These are phyloP conservation scores for Strobilomyces echinocephalus DNA, from an alignment of 768 basidiomycete species.

Conservation along the genomic window DNA sequence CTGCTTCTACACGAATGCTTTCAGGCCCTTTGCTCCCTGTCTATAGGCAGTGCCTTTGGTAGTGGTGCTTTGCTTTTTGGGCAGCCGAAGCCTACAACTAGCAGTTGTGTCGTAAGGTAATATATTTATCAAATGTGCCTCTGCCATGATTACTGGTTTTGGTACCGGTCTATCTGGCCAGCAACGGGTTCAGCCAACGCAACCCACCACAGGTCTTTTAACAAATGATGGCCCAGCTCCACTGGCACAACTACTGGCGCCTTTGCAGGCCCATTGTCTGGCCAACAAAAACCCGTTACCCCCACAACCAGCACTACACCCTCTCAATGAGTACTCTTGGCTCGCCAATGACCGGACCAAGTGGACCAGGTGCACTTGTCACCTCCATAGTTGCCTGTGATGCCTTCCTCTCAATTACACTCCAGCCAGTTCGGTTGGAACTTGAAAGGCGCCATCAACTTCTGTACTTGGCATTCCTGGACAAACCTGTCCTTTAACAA, in stretches of 20 bases:
- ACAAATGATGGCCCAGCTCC: too few relatives aligned
- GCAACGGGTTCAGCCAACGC: conserved; percentile 22
- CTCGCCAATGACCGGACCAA: conserved; percentile 39
- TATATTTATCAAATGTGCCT: background rate
- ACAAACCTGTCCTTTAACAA: conserved; percentile 44
- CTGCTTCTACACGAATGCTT: conserved; percentile 32
- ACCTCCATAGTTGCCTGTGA: conserved; percentile 76
- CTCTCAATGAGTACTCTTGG: conserved; percentile 45
- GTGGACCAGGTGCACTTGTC: conserved; percentile 57
- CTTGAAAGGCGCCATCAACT: conserved; percentile 45
- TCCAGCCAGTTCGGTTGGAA: conserved; percentile 61
- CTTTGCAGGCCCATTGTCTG: conserved; percentile 47
- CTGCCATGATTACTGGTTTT: conserved; percentile 25
- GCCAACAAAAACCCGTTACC: conserved; percentile 44
- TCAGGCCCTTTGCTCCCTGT: conserved; percentile 34
- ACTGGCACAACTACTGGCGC: conserved; percentile 21
- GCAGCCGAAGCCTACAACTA: too few relatives aligned
- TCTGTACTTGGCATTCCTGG: conserved; percentile 34
- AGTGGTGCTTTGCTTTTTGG: conserved; percentile 55
- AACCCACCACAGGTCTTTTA: conserved; percentile 27
- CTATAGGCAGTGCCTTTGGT: conserved; percentile 39
- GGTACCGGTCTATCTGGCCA: conserved; percentile 29
- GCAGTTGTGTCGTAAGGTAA: too few relatives aligned
- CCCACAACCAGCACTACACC: conserved; percentile 46
- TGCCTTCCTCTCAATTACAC: conserved; percentile 64